These are phyloP conservation scores for Diaporthe ilicicola DNA, from an alignment of 2,329 filamentous ascomycete species.

Conservation along the genomic window DNA sequence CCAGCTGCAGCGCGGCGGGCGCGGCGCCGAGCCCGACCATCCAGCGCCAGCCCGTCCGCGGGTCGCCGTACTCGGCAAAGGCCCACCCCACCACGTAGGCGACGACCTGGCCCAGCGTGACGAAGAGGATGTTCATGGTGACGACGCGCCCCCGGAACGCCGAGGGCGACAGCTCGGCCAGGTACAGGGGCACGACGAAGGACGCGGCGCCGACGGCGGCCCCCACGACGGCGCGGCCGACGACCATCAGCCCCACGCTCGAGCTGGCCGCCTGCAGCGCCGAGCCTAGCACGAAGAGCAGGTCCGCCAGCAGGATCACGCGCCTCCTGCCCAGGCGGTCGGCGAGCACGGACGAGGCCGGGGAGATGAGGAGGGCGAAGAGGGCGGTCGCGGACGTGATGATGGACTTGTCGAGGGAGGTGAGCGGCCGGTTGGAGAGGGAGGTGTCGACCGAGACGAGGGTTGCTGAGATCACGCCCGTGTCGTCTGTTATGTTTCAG, in stretches of 20 bases:
- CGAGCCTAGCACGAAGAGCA: slow-evolving; percentile 75
- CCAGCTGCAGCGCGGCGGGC: slow-evolving; percentile 77
- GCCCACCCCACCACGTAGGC: slow-evolving; percentile 87
- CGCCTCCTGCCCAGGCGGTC: slow-evolving; percentile 68
- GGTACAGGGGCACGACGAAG: slow-evolving; percentile 87
- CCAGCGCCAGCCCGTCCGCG: slow-evolving; percentile 79
- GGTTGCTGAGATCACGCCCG: slow-evolving; percentile 74
- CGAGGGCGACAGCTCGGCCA: slow-evolving; percentile 84
- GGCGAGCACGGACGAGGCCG: slow-evolving; percentile 70
- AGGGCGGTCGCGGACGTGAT: slow-evolving; percentile 76
- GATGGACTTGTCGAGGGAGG: slow-evolving; percentile 72
- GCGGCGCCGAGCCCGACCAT: slow-evolving; percentile 87
- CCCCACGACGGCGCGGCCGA: slow-evolving; percentile 74
- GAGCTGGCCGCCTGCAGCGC: slow-evolving; percentile 67
- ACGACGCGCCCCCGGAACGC: slow-evolving; percentile 80
- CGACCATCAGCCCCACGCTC: slow-evolving; percentile 71
- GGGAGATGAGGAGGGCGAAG: slow-evolving; percentile 70
- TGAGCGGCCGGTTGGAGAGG: slow-evolving; percentile 64
- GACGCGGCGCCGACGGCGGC: slow-evolving; percentile 78
- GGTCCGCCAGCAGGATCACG: slow-evolving; percentile 70
- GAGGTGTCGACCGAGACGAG: slow-evolving; percentile 70
- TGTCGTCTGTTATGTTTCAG: slow-evolving; percentile 59
- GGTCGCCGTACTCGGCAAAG: slow-evolving; percentile 65
- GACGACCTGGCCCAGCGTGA: slow-evolving; percentile 88
- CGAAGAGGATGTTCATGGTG: slow-evolving; percentile 82